phyloP scores from a whole-genome alignment of 1,284 basidiomycete genomes.

The Cutaneotrichosporon cutaneum region DNA sequence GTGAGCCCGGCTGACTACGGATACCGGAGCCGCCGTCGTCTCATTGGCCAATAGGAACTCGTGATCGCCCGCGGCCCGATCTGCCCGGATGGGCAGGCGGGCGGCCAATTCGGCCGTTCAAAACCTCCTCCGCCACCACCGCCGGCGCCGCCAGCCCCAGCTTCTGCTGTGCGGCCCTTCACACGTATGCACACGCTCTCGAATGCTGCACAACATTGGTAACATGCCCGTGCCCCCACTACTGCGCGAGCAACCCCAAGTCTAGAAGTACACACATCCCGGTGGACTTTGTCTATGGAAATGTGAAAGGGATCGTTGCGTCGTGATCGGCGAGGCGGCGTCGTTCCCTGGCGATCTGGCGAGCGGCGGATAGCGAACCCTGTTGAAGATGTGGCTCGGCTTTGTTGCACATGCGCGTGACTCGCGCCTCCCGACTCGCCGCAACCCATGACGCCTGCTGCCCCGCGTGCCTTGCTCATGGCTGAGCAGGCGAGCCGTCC shows the following conservation, averaged over 20 bases:
- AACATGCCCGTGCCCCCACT: slow-evolving; percentile 11
- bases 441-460: neutral
- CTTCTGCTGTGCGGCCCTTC: neutral
- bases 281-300: slow-evolving; percentile 16
- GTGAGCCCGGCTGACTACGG: neutral
- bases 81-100: neutral
- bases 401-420: neutral
- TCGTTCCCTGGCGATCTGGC: neutral
- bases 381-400: neutral
- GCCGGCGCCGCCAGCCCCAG: no score
- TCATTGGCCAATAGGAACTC: neutral
- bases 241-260: neutral
- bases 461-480: neutral
- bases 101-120: neutral
- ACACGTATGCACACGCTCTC: neutral
- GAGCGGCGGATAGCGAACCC: neutral
- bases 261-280: slow-evolving; percentile 26
- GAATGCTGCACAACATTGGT: slow-evolving; percentile 9
- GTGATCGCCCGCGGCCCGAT: neutral
- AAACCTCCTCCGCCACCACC: neutral
- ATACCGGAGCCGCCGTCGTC: neutral
- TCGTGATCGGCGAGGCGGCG: neutral
- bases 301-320: neutral
- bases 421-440: neutral
- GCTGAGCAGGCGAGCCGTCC: neutral